These are phyloP conservation scores for Erythrophleum fordii DNA, from an alignment of 306 rosid genomes.

Conservation along the genomic window DNA sequence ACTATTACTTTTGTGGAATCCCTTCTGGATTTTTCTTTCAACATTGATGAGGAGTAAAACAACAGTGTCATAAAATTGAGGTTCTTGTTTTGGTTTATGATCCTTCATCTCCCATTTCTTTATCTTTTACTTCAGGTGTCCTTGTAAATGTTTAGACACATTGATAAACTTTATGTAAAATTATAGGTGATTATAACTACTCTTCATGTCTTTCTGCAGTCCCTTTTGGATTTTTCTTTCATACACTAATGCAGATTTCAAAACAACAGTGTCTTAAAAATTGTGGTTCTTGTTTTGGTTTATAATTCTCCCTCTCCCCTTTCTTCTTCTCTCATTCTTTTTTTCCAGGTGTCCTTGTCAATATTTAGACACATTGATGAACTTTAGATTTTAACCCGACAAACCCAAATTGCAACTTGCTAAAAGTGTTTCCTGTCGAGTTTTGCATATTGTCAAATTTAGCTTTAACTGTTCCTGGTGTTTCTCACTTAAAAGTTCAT, in stretches of 20 bases:
- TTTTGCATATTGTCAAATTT: constrained; percentile 13
- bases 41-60: constrained; percentile 17
- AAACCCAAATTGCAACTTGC: not conserved
- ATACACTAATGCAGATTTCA: constrained; percentile 14
- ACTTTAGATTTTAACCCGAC: not conserved
- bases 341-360: not conserved
- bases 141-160: constrained; percentile 20
- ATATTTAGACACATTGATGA: constrained; percentile 24
- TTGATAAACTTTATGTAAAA: constrained; percentile 22
- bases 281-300: constrained; percentile 14
- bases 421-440: not conserved
- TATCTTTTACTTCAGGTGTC: constrained; percentile 21
- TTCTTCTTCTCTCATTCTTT: not conserved
- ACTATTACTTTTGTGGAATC: not conserved
- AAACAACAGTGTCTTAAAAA: not conserved
- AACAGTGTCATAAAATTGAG: not conserved
- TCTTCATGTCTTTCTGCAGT: constrained; percentile 1
- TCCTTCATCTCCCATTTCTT: not conserved
- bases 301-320: not conserved
- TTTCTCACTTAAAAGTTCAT: not conserved
- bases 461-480: constrained; percentile 3
- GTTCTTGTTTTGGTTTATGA: constrained; percentile 13
- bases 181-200: not conserved
- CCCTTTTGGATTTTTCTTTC: constrained; percentile 23
- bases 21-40: constrained; percentile 11